These are phyloP conservation scores for Bombardia bombarda DNA, from an alignment of 495 filamentous ascomycete genomes.

Conservation along the genomic window DNA sequence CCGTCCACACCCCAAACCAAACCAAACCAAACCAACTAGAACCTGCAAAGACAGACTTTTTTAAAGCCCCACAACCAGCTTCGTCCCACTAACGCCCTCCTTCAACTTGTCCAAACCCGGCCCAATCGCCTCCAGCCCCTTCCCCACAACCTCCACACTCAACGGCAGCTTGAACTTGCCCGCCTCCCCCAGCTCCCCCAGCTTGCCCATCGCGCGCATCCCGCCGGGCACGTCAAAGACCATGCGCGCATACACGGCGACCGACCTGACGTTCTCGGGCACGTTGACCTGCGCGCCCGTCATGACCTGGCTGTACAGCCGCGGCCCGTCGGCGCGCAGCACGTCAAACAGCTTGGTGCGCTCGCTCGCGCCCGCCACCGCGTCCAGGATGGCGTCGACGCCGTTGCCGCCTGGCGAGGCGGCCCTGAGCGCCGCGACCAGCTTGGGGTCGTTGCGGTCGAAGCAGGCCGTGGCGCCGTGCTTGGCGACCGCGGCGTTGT, in stretches of 20 bases:
- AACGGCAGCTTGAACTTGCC: constrained; percentile 20
- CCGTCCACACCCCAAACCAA: too few relatives aligned
- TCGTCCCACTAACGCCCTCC: constrained; percentile 26
- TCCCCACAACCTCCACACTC: constrained; percentile 22
- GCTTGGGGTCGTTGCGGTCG: constrained; percentile 17
- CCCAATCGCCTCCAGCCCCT: constrained; percentile 22
- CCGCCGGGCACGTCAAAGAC: constrained; percentile 10
- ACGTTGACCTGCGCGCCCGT: constrained; percentile 18
- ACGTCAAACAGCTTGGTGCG: constrained; percentile 6
- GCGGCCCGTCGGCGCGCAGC: constrained; percentile 21
- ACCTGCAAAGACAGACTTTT: neutral
- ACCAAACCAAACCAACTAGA: neutral
- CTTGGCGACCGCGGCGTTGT: constrained; percentile 19
- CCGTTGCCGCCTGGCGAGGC: constrained; percentile 22
- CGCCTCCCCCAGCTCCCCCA: constrained; percentile 16
- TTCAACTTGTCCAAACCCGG: constrained; percentile 23
- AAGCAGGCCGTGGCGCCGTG: constrained; percentile 29
- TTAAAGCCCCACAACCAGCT: constrained; percentile 26
- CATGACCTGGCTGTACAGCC: constrained; percentile 27
- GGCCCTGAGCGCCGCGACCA: constrained; percentile 19
- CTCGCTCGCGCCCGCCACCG: constrained; percentile 14
- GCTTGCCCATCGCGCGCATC: constrained; percentile 7
- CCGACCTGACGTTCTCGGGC: constrained; percentile 17
- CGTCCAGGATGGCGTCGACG: constrained; percentile 36
- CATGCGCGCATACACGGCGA: constrained; percentile 16